Conservation (phyloP, 192 early-diverging fungal genomes). For the Phlyctochytrium planicorne region DNA sequence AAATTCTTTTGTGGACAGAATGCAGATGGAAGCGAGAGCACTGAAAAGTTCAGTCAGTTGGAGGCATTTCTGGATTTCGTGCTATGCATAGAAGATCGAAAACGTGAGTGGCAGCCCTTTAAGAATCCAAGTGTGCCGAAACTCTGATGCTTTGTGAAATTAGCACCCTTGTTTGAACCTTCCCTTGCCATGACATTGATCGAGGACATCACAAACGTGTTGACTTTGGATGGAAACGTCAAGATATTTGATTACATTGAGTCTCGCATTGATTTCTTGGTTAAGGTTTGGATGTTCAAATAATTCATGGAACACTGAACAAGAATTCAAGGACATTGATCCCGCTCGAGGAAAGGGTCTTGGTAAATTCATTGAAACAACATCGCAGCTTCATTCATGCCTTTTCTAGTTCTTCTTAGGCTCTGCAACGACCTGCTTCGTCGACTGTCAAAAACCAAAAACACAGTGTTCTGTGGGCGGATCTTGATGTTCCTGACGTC, state of each 20-base stretch:
- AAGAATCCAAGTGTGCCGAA: too few relatives aligned
- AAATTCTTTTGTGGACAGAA: too few relatives aligned
- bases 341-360: background rate
- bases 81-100: too few relatives aligned
- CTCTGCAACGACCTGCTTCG: conserved; percentile 89
- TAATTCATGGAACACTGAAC: background rate
- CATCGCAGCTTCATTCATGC: background rate
- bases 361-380: background rate
- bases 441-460: conserved; percentile 79
- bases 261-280: conserved; percentile 47
- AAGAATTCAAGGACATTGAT: background rate
- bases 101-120: too few relatives aligned
- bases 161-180: conserved; percentile 37
- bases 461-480: conserved; percentile 81
- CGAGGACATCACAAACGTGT: conserved; percentile 69
- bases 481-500: conserved; percentile 85
- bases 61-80: too few relatives aligned
- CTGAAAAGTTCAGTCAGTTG: too few relatives aligned
- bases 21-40: too few relatives aligned
- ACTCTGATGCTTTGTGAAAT: too few relatives aligned
- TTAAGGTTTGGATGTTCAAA: conserved; percentile 47
- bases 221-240: conserved; percentile 57
- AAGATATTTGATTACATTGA: conserved; percentile 68
- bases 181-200: conserved; percentile 55
- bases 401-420: conserved; percentile 72